phyloP scores from a whole-genome alignment of 2,329 filamentous ascomycete genomes.

The Penicillium italicum region DNA sequence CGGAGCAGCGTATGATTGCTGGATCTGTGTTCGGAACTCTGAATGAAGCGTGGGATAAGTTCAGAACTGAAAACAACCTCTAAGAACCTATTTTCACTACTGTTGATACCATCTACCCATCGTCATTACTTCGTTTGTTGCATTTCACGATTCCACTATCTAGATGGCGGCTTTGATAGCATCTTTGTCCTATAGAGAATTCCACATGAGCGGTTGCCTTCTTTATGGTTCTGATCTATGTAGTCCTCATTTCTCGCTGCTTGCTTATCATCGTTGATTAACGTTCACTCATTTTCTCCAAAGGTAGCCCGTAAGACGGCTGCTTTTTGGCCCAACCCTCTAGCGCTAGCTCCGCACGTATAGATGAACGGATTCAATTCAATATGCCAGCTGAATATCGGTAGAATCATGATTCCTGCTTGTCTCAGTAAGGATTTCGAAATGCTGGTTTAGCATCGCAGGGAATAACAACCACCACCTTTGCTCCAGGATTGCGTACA shows the following conservation, averaged over 20 bases:
- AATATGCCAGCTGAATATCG: background rate
- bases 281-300: background rate
- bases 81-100: conserved; percentile 26
- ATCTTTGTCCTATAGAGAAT: background rate
- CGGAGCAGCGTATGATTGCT: conserved; percentile 65
- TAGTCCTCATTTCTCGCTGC: background rate
- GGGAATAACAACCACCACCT: background rate
- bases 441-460: background rate
- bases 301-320: background rate
- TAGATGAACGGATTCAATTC: background rate
- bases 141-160: background rate
- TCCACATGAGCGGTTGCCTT: background rate
- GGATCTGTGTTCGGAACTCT: conserved; percentile 61
- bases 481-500: background rate
- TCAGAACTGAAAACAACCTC: conserved; percentile 60
- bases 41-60: conserved; percentile 68
- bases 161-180: conserved; percentile 1
- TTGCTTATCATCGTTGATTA: background rate
- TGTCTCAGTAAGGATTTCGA: background rate
- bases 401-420: background rate
- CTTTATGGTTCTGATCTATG: no score
- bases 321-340: background rate
- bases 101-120: conserved; percentile 5
- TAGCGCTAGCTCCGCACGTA: background rate
- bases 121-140: background rate